phyloP scores from a whole-genome alignment of 768 basidiomycete species.

The Suillus spraguei region DNA sequence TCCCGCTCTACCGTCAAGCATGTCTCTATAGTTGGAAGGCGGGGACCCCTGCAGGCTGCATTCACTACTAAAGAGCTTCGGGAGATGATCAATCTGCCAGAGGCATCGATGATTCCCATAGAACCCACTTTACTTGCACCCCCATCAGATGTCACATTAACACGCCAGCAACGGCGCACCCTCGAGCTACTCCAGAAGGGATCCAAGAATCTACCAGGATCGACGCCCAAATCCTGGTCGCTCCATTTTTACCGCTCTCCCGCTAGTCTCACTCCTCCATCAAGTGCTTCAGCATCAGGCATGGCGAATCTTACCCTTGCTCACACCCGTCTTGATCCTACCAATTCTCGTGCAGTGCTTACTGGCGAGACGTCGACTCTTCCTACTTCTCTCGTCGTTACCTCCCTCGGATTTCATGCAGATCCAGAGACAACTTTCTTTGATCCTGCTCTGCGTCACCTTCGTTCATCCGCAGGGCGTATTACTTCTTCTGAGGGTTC shows the following conservation, averaged over 20 bases:
- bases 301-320: constrained; percentile 52
- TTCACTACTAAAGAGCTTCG: constrained; percentile 93
- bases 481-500: constrained; percentile 43
- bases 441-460: constrained; percentile 55
- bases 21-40: constrained; percentile 81
- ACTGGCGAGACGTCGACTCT: constrained; percentile 56
- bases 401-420: constrained; percentile 83
- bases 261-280: constrained; percentile 40
- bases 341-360: constrained; percentile 48
- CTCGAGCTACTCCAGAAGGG: constrained; percentile 69
- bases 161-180: constrained; percentile 67
- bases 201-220: constrained; percentile 51
- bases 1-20: constrained; percentile 63
- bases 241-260: constrained; percentile 84
- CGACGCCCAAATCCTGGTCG: constrained; percentile 71
- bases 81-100: constrained; percentile 71
- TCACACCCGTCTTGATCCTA: constrained; percentile 60
- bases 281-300: constrained; percentile 22
- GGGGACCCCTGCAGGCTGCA: constrained; percentile 87
- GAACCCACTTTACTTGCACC: constrained; percentile 44
- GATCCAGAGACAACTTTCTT: constrained; percentile 64
- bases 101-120: constrained; percentile 69
- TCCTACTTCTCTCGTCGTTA: constrained; percentile 78
- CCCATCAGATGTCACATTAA: constrained; percentile 38
- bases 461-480: constrained; percentile 55